These are phyloP conservation scores for Penicillium riverlandense DNA, from an alignment of 495 filamentous ascomycete species.

Conservation along the genomic window DNA sequence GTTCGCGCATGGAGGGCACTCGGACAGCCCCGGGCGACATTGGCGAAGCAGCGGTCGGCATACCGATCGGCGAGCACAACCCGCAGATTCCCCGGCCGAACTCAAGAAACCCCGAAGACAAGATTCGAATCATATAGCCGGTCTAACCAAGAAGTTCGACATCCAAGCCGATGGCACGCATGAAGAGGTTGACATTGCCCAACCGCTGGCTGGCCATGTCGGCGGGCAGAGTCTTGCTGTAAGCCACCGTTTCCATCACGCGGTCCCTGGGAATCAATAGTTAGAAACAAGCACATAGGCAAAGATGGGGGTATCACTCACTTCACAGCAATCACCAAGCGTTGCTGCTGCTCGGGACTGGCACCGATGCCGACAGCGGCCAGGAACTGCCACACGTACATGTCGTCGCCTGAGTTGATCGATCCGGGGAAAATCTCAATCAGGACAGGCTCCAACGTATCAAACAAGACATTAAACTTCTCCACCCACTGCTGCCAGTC, in stretches of 20 bases:
- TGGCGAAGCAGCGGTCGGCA: no score
- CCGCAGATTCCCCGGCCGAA: no score
- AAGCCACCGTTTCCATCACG: conserved; percentile 89
- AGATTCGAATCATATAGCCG: background rate
- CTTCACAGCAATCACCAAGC: conserved; percentile 91
- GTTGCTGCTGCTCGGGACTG: conserved; percentile 85
- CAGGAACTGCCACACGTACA: conserved; percentile 97
- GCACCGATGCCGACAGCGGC: conserved; percentile 90
- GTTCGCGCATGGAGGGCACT: no score
- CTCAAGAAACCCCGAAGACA: no score
- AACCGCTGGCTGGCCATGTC: conserved; percentile 75
- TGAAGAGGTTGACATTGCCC: conserved; percentile 93
- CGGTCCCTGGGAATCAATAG: conserved; percentile 52
- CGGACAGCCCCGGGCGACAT: no score
- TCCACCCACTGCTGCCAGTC: conserved; percentile 78
- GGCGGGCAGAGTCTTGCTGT: conserved; percentile 79
- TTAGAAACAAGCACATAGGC: conserved; percentile 9
- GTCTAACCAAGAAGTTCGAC: conserved; percentile 79
- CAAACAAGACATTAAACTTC: conserved; percentile 81
- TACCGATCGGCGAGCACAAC: no score
- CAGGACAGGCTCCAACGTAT: conserved; percentile 73
- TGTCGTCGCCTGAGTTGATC: conserved; percentile 75
- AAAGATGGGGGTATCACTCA: conserved; percentile 27
- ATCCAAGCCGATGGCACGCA: conserved; percentile 95
- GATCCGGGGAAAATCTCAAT: conserved; percentile 79